Base-by-base conservation (phyloP, 352 stramenopile species). In the Globisporangium nunn region DNA sequence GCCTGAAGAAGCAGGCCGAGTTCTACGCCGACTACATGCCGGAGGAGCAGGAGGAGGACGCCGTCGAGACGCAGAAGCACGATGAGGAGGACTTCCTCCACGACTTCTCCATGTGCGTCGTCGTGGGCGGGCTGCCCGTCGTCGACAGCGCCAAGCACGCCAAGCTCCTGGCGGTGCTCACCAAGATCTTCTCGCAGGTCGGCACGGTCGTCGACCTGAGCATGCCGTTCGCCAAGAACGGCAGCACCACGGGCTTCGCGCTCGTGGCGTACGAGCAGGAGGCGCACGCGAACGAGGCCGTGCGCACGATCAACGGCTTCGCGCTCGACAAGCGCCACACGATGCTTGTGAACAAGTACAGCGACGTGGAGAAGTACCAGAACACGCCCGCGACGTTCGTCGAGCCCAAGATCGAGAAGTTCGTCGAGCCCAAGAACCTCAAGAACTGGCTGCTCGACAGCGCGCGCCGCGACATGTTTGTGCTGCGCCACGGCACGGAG, bases 271-370 rank as follows among this genome's bases (percentile, higher is more conserved):
- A 88, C 68, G 82, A 88, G 58, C 64, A 75, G 28, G 85, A 91
- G 56, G 64, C 74, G 18, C 71, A 90, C 56, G 85, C 81, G 45
- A 81, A 74, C 41, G 84, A 95, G 59, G 85, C 85, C 31, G 76
- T 92, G 58, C 81, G 79, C 43, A 92, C 79, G 54, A 88, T 92
- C 63, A 74, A 95, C 71, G 91, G 91, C 68, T 92, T 93, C 60
- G 81, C 79, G 35, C 75, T 99, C 50, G 97, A 99, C 78, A 99
- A 99, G 76, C 97, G 93, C 63, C 96, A 99, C 78, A 88, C 79
- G 23, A 80, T 99, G 56, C 84, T 93, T 50, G 95, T 98, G 12
- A 95, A 91, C 67, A 85, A 86, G 52, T 98, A 98, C 70, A 66
- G 75, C 14, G 90, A 98, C 49, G 64, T 98, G 53, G 74, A 87